These are phyloP conservation scores for Eucalyptus curtisii DNA, from an alignment of 345 rosid genomes.

Conservation along the genomic window DNA sequence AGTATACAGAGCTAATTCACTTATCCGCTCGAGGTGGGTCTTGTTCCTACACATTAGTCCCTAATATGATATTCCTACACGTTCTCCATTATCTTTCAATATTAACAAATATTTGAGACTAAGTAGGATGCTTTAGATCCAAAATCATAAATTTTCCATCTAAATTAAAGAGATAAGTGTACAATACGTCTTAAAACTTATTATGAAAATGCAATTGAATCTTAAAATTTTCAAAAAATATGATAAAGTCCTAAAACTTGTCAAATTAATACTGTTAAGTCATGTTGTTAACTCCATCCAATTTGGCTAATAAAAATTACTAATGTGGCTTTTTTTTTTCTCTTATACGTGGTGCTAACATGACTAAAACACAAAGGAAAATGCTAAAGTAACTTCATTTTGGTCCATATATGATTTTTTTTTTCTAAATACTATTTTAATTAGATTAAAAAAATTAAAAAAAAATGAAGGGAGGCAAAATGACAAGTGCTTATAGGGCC, in stretches of 20 bases:
- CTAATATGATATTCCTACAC: neutral
- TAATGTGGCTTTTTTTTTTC: neutral
- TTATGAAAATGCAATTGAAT: fast-evolving
- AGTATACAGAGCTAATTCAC: neutral
- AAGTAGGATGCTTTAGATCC: neutral
- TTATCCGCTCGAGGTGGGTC: neutral
- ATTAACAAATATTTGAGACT: neutral
- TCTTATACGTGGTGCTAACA: neutral
- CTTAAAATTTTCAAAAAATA: no score
- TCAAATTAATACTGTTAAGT: fast-evolving
- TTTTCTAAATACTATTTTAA: no score
- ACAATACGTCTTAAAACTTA: no score
- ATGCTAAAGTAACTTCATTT: neutral
- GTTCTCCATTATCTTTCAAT: neutral
- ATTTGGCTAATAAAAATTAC: no score
- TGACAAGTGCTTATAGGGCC: neutral
- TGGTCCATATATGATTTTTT: neutral
- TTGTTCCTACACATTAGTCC: neutral
- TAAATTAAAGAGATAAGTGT: neutral
- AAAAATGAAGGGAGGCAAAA: neutral
- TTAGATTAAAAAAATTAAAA: no score
- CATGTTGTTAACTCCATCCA: fast-evolving
- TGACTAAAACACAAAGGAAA: neutral
- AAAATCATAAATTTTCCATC: neutral
- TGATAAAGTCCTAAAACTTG: fast-evolving